Conservation (phyloP, 441 rosid species). For the Flueggea neowawraea region DNA sequence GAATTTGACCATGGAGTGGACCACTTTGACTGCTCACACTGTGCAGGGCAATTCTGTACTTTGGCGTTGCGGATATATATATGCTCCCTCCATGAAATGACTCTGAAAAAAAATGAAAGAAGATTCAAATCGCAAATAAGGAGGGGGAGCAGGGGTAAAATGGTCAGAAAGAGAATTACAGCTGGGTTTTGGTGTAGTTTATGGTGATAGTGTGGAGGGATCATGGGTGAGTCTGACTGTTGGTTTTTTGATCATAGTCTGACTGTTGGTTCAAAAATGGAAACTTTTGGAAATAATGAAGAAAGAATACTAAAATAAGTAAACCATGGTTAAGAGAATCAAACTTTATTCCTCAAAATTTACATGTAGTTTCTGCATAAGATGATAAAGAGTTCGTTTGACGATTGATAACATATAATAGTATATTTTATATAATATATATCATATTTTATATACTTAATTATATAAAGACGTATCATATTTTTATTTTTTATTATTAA, state of each 20-base stretch:
- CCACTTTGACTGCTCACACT: conserved; percentile 26
- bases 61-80: neutral
- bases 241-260: too few relatives aligned
- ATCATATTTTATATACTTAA: too few relatives aligned
- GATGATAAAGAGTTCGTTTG: too few relatives aligned
- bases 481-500: too few relatives aligned
- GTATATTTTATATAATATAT: too few relatives aligned
- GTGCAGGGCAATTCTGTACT: conserved; percentile 11
- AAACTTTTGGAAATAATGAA: conserved; percentile 28
- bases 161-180: conserved; percentile 4
- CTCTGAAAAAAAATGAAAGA: neutral
- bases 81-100: neutral
- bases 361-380: too few relatives aligned
- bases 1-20: conserved; percentile 27
- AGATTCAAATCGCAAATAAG: neutral
- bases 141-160: neutral
- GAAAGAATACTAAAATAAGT: conserved; percentile 17
- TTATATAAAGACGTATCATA: too few relatives aligned
- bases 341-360: neutral
- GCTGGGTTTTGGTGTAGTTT: conserved; percentile 22
- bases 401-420: too few relatives aligned
- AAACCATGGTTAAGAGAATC: neutral
- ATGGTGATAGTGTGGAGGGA: conserved; percentile 15
- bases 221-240: conserved; percentile 10
- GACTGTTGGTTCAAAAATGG: conserved; percentile 15